phyloP scores from a whole-genome alignment of 129 eudicot species.

The Escallonia rubra region DNA sequence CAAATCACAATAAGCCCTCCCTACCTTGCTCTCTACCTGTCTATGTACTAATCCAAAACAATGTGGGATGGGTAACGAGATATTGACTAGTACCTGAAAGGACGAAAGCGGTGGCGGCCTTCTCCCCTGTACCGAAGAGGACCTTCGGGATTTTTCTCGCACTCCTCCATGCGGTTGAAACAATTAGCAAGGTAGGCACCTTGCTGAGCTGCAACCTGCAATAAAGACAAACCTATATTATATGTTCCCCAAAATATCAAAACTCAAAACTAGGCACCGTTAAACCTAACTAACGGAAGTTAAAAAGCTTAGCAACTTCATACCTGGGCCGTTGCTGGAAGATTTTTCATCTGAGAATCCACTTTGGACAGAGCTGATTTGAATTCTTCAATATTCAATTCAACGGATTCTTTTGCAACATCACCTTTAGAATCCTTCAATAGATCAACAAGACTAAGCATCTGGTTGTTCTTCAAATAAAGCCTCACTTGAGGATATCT shows the following conservation, averaged over 20 bases:
- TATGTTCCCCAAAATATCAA: too few species aligned
- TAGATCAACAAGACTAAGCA: slow-evolving; percentile 62
- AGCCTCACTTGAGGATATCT: slow-evolving; percentile 85
- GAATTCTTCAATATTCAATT: slow-evolving; percentile 67
- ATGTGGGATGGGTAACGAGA: neutral
- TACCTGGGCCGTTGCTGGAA: slow-evolving; percentile 95
- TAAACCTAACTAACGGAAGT: neutral
- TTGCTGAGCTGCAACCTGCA: slow-evolving; percentile 94
- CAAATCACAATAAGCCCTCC: too few species aligned
- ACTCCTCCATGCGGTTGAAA: slow-evolving; percentile 86
- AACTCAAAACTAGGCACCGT: too few species aligned
- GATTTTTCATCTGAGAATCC: slow-evolving; percentile 89
- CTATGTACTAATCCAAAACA: neutral
- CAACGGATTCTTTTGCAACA: slow-evolving; percentile 54
- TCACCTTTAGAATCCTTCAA: slow-evolving; percentile 71
- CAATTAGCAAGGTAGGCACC: slow-evolving; percentile 85
- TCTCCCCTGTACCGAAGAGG: slow-evolving; percentile 74
- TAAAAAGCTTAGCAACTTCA: neutral
- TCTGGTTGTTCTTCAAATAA: slow-evolving; percentile 56
- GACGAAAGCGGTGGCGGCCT: slow-evolving; percentile 82
- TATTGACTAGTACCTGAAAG: slow-evolving; percentile 56
- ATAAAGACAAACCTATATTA: neutral
- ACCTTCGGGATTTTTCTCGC: slow-evolving; percentile 80
- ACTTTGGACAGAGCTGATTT: slow-evolving; percentile 77
- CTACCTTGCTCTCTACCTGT: too few species aligned